Percentiles rank a stretch among this genome's conserved stretches.
phyloP scores from a whole-genome alignment of 2,329 filamentous ascomycete genomes.

The Didymellaceae sp. region DNA sequence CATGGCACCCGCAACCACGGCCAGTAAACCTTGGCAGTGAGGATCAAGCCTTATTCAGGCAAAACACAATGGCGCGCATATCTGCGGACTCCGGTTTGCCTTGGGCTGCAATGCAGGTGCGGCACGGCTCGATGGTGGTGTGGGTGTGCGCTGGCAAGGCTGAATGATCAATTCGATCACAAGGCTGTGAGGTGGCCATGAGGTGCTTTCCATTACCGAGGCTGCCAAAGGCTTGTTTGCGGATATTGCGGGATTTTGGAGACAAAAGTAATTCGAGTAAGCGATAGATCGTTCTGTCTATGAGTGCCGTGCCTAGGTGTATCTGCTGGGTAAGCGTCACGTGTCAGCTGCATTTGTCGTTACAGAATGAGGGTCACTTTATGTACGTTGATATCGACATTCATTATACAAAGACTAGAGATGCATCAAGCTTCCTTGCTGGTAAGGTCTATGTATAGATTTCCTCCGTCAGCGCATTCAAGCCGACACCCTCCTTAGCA shows the following conservation, averaged over 20 bases:
- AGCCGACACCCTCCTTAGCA: slow-evolving; percentile 76
- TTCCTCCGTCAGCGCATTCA: slow-evolving; percentile 58
- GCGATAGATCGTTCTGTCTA: no score
- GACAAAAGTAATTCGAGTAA: neutral
- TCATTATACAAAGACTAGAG: neutral
- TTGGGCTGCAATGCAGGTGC: slow-evolving; percentile 9
- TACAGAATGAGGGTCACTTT: no score
- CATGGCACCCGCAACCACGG: no score
- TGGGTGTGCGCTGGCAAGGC: neutral
- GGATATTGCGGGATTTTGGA: neutral
- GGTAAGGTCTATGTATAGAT: slow-evolving; percentile 56
- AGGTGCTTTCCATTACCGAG: no score
- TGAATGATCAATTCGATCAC: neutral
- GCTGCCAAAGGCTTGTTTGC: neutral
- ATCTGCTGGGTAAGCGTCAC: no score
- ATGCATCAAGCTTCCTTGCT: no score
- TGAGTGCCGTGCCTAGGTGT: no score
- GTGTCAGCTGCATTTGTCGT: no score
- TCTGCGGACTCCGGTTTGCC: slow-evolving; percentile 1
- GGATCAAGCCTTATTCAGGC: no score
- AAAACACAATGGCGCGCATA: neutral
- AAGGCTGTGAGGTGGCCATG: neutral
- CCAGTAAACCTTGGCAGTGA: no score
- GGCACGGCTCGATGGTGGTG: slow-evolving; percentile 1
- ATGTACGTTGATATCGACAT: neutral